Evolutionary conservation across 352 stramenopile species (phyloP).

Genomic region (Halophytophthora polymorphica): DNA sequence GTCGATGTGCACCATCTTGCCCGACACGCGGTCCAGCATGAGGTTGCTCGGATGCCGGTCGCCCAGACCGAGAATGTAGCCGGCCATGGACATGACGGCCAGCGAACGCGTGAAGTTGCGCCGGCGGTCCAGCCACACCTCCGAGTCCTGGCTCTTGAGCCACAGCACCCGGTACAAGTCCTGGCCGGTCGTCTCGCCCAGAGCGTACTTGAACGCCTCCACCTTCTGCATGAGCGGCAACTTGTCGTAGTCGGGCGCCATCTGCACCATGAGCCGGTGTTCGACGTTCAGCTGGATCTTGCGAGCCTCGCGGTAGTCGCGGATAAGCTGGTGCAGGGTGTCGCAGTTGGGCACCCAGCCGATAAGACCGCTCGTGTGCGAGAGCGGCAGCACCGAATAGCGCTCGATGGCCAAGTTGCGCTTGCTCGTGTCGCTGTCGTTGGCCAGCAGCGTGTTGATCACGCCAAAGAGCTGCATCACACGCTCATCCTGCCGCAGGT

Average conservation of each 20-base stretch:
- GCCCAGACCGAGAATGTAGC: slow-evolving; percentile 99
- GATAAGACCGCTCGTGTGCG: slow-evolving; percentile 98
- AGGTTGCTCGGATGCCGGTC: slow-evolving; percentile 99
- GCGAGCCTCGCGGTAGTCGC: slow-evolving; percentile 92
- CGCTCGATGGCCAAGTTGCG: slow-evolving; percentile 98
- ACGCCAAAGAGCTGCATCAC: slow-evolving; percentile 99
- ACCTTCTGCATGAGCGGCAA: slow-evolving; percentile 99
- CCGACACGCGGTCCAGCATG: slow-evolving; percentile 99
- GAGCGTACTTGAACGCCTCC: slow-evolving; percentile 95
- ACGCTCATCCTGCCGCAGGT: slow-evolving; percentile 99
- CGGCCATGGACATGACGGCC: slow-evolving; percentile 99
- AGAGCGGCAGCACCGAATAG: slow-evolving; percentile 98
- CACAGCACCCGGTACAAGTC: slow-evolving; percentile 99
- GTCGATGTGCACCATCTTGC: slow-evolving; percentile 99
- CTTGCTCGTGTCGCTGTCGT: slow-evolving; percentile 97
- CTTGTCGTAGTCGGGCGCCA: slow-evolving; percentile 98
- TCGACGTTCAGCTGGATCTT: slow-evolving; percentile 96
- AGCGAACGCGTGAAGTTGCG: slow-evolving; percentile 98
- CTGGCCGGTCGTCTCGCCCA: slow-evolving; percentile 94
- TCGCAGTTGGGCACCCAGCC: slow-evolving; percentile 99
- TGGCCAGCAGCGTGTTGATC: slow-evolving; percentile 98
- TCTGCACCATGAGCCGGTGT: slow-evolving; percentile 96
- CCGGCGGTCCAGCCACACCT: slow-evolving; percentile 98
- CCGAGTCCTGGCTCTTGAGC: slow-evolving; percentile 98
- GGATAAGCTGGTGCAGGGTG: slow-evolving; percentile 99